Evolutionary conservation across 106 monocot genomes (phyloP).

Genomic region (Acorus gramineus): DNA sequence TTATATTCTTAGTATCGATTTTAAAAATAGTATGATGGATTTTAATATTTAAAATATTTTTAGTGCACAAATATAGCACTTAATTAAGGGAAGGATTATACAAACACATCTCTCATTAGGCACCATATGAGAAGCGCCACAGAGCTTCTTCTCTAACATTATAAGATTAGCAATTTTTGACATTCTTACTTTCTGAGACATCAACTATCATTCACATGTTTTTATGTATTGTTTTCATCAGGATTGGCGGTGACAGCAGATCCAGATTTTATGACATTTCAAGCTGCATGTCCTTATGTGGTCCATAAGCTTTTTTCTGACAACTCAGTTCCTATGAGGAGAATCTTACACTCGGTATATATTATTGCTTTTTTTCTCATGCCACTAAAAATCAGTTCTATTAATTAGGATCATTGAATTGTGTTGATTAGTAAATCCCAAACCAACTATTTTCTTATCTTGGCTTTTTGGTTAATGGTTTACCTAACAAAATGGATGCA

Average conservation of each 20-base stretch:
- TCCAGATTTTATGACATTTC: slow-evolving; percentile 74
- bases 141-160: too few species aligned
- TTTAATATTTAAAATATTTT: too few species aligned
- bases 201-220: not conserved
- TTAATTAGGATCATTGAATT: not conserved
- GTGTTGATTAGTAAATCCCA: not conserved
- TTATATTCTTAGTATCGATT: too few species aligned
- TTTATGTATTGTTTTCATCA: slow-evolving; percentile 16
- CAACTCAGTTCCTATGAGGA: slow-evolving; percentile 57
- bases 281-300: slow-evolving; percentile 94
- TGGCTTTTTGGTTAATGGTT: too few species aligned
- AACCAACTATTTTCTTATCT: too few species aligned
- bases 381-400: not conserved
- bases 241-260: slow-evolving; percentile 86
- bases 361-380: not conserved
- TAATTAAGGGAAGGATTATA: too few species aligned
- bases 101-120: too few species aligned
- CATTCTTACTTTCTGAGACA: not conserved
- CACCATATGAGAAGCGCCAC: too few species aligned
- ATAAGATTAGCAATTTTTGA: not conserved
- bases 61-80: too few species aligned
- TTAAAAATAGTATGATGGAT: too few species aligned
- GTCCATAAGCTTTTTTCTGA: slow-evolving; percentile 71
- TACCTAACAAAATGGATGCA: too few species aligned
- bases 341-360: slow-evolving; percentile 74